These are phyloP conservation scores for Neotropicomus parvogracilis DNA, from an alignment of 1,284 basidiomycete species.

Conservation along the genomic window DNA sequence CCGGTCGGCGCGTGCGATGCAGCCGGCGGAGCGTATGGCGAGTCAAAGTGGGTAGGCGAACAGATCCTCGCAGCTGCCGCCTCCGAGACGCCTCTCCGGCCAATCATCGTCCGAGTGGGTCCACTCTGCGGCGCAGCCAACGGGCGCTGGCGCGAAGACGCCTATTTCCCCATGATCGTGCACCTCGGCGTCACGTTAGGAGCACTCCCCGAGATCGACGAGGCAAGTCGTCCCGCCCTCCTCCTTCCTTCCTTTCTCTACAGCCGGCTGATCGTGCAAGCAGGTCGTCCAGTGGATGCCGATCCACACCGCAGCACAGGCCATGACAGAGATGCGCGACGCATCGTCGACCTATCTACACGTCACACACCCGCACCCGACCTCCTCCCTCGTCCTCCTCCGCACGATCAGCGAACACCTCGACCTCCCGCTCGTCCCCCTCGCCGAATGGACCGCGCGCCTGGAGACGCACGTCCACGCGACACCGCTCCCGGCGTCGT, in stretches of 20 bases:
- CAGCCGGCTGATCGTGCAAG: neutral
- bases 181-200: slow-evolving; percentile 15
- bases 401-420: slow-evolving; percentile 10
- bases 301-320: slow-evolving; percentile 15
- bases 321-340: slow-evolving; percentile 16
- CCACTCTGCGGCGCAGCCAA: slow-evolving; percentile 36
- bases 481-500: neutral
- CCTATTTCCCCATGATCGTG: slow-evolving; percentile 34
- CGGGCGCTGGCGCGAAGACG: slow-evolving; percentile 25
- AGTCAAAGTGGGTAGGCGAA: slow-evolving; percentile 47
- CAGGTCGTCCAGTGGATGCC: slow-evolving; percentile 25
- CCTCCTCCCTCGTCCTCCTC: slow-evolving; percentile 17
- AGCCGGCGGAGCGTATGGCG: slow-evolving; percentile 37
- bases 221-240: slow-evolving; percentile 9
- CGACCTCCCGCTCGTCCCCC: slow-evolving; percentile 14
- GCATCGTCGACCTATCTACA: slow-evolving; percentile 4
- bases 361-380: slow-evolving; percentile 15
- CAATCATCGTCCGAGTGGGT: slow-evolving; percentile 37
- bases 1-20: slow-evolving; percentile 26
- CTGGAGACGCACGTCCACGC: slow-evolving; percentile 12
- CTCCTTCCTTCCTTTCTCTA: neutral
- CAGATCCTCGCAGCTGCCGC: slow-evolving; percentile 32
- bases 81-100: slow-evolving; percentile 23
- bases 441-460: slow-evolving; percentile 17
- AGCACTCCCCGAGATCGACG: slow-evolving; percentile 19